Evolutionary conservation across 176 grass and related monocot species (phyloP).

Genomic region (Paspalum vaginatum): DNA sequence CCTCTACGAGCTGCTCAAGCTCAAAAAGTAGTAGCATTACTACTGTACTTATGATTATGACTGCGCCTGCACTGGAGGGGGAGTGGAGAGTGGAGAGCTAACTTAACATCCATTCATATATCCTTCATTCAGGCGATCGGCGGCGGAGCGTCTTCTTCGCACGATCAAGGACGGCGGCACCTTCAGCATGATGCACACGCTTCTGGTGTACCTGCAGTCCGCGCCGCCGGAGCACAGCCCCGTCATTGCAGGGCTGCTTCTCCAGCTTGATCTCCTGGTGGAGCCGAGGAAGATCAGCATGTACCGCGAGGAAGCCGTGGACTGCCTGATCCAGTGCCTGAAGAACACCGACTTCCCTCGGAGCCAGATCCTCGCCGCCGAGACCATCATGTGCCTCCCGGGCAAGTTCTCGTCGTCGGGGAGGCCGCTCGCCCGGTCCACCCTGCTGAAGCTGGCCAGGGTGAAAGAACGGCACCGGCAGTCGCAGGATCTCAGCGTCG

Average conservation of each 20-base stretch:
- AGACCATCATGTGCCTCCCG: constrained; percentile 61
- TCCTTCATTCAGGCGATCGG: constrained; percentile 36
- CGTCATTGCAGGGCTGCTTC: constrained; percentile 59
- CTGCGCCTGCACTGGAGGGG: too few species aligned
- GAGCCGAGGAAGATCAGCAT: constrained; percentile 78
- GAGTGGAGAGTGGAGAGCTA: too few species aligned
- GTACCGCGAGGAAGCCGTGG: constrained; percentile 69
- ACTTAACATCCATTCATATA: too few species aligned
- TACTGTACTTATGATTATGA: too few species aligned
- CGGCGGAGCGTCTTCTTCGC: constrained; percentile 50
- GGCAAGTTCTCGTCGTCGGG: constrained; percentile 75
- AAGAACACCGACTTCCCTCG: constrained; percentile 57
- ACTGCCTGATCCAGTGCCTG: constrained; percentile 55
- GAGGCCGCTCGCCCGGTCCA: constrained; percentile 53
- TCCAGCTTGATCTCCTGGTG: constrained; percentile 77
- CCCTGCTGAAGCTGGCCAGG: constrained; percentile 59
- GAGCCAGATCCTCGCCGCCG: constrained; percentile 64
- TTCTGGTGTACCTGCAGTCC: constrained; percentile 66
- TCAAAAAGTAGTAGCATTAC: constrained; percentile 41
- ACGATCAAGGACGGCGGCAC: constrained; percentile 54
- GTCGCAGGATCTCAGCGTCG: constrained; percentile 43
- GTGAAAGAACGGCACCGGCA: constrained; percentile 58
- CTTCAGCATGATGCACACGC: constrained; percentile 73
- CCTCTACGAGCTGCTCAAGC: constrained; percentile 60
- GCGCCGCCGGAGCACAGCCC: constrained; percentile 55